A percentile compares a stretch with the other conserved stretches of the same genome.
phyloP scores from a whole-genome alignment of 164 flowering plant genomes.

The Stephania cephalantha region DNA sequence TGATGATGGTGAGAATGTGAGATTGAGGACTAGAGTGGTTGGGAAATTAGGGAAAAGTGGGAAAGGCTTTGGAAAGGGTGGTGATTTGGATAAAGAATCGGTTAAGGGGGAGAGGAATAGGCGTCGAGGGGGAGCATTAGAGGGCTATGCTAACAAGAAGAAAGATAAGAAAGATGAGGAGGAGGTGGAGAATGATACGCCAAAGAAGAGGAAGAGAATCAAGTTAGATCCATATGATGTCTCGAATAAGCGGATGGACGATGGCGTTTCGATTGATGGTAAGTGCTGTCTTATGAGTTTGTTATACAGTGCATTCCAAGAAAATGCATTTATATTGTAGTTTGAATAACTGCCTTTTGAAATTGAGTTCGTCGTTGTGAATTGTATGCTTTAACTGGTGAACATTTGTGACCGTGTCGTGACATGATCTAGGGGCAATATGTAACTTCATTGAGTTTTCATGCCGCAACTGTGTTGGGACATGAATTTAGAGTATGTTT shows the following conservation, averaged over 20 bases:
- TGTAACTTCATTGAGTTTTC: not conserved
- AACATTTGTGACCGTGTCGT: not conserved
- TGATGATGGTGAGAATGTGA: not conserved
- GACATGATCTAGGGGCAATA: not conserved
- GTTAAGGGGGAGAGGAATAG: constrained; percentile 14
- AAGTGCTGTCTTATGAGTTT: constrained; percentile 16
- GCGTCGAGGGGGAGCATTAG: constrained; percentile 11
- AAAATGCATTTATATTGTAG: no score
- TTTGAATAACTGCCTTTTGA: not conserved
- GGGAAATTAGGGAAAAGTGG: constrained; percentile 15
- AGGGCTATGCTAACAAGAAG: constrained; percentile 27
- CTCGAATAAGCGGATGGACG: constrained; percentile 80
- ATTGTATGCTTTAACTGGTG: not conserved
- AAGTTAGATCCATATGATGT: constrained; percentile 64
- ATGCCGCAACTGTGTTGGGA: not conserved
- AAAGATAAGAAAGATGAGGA: constrained; percentile 24
- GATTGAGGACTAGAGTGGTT: no score
- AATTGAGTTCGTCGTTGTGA: not conserved
- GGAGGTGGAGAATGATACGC: constrained; percentile 25
- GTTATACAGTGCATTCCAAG: no score
- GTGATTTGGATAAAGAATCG: constrained; percentile 12
- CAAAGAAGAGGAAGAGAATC: constrained; percentile 46
- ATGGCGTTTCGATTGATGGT: constrained; percentile 41
- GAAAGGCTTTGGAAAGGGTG: constrained; percentile 17
- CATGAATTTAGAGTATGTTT: not conserved